Evolutionary conservation across 2,329 filamentous ascomycete species (phyloP).

Genomic region (Fusarium chaquense): DNA sequence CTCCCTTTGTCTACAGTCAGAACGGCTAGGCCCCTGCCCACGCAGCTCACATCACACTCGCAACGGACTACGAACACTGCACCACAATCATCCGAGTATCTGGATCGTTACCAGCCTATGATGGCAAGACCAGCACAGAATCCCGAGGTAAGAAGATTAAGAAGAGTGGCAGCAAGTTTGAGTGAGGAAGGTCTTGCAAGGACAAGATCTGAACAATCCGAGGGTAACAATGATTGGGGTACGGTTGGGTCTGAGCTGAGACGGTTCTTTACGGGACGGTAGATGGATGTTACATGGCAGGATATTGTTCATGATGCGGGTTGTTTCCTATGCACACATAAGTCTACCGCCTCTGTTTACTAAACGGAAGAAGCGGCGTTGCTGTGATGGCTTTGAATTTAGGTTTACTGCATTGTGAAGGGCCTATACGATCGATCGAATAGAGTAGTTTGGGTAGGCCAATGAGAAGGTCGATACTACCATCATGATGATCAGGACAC

Average conservation of each 20-base stretch:
- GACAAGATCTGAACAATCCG: conserved; percentile 6
- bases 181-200: conserved; percentile 19
- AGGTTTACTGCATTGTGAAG: background rate
- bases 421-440: background rate
- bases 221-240: conserved; percentile 28
- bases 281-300: conserved; percentile 5
- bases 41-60: conserved; percentile 32
- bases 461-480: conserved; percentile 2
- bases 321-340: conserved; percentile 4
- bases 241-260: conserved; percentile 45
- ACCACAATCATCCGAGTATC: conserved; percentile 51
- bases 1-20: conserved; percentile 30
- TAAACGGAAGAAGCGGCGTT: background rate
- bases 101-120: conserved; percentile 50
- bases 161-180: conserved; percentile 19
- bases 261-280: conserved; percentile 43
- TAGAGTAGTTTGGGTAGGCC: background rate
- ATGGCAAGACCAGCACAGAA: conserved; percentile 16
- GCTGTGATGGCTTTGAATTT: background rate
- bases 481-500: conserved; percentile 20
- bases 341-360: background rate
- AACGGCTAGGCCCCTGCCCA: conserved; percentile 30
- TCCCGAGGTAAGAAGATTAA: conserved; percentile 23
- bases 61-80: conserved; percentile 28
- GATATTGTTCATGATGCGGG: background rate